Evolutionary conservation across 1,284 basidiomycete genomes (phyloP).

Genomic region (Ustilago curta): DNA sequence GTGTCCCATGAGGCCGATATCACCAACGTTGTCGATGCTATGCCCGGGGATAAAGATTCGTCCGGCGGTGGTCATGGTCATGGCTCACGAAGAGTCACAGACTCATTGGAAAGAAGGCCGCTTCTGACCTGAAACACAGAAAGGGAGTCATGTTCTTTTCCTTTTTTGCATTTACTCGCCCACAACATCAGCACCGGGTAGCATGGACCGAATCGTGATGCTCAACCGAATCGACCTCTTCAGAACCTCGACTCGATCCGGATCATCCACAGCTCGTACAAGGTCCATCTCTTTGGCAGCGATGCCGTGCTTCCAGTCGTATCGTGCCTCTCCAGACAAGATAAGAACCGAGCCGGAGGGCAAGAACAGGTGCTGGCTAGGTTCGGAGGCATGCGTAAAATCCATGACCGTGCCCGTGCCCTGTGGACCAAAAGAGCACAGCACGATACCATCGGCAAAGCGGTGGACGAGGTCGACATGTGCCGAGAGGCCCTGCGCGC

Average conservation of each 20-base stretch:
- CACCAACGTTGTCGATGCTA: background rate
- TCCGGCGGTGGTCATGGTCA: too few relatives aligned
- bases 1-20: background rate
- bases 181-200: conserved; percentile 52
- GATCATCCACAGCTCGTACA: conserved; percentile 3
- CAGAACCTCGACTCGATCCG: conserved; percentile 6
- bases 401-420: conserved; percentile 55
- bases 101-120: background rate
- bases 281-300: conserved; percentile 33
- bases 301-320: conserved; percentile 72
- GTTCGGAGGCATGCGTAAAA: conserved; percentile 27
- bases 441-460: conserved; percentile 68
- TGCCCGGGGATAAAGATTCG: too few relatives aligned
- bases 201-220: conserved; percentile 57
- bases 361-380: conserved; percentile 65
- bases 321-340: conserved; percentile 70
- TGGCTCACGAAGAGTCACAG: background rate
- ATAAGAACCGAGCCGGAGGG: conserved; percentile 70
- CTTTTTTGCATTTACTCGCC: conserved; percentile 13
- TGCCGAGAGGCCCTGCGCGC: conserved; percentile 70
- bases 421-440: conserved; percentile 51
- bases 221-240: conserved; percentile 44
- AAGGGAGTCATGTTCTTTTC: too few relatives aligned
- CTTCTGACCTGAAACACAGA: too few relatives aligned
- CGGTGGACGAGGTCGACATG: conserved; percentile 71